Evolutionary conservation across 2,329 filamentous ascomycete genomes (phyloP).

Genomic region (Fusarium haematococcum): DNA sequence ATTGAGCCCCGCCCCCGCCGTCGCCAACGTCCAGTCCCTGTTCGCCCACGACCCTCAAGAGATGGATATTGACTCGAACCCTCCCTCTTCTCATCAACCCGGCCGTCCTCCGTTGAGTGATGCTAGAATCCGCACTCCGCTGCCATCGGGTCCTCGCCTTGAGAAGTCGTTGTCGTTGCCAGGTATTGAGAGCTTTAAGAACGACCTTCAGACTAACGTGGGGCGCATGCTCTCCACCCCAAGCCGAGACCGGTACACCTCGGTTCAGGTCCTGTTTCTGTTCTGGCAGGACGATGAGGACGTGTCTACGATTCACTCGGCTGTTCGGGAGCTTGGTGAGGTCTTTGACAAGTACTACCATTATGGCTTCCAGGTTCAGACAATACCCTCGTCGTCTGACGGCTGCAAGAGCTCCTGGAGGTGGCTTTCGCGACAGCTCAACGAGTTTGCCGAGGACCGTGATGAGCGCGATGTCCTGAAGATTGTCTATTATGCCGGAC

Average conservation of each 20-base stretch:
- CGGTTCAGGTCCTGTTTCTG: constrained; percentile 65
- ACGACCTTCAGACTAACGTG: constrained; percentile 64
- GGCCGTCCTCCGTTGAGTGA: constrained; percentile 58
- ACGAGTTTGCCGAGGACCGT: constrained; percentile 64
- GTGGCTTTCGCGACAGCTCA: constrained; percentile 65
- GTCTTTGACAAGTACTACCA: constrained; percentile 66
- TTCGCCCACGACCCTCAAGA: constrained; percentile 62
- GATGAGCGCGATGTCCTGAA: constrained; percentile 69
- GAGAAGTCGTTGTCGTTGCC: constrained; percentile 64
- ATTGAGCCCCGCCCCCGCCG: constrained; percentile 59
- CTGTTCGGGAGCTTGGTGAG: constrained; percentile 61
- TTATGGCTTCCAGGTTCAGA: constrained; percentile 60
- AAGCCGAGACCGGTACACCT: constrained; percentile 64
- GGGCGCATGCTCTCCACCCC: constrained; percentile 63
- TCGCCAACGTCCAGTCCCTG: constrained; percentile 51
- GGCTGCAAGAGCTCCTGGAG: constrained; percentile 62
- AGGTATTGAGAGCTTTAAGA: constrained; percentile 63
- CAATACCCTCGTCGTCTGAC: constrained; percentile 63
- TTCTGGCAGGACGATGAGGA: constrained; percentile 68
- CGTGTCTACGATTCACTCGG: constrained; percentile 51
- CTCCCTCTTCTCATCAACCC: constrained; percentile 48
- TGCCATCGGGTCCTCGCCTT: constrained; percentile 67
- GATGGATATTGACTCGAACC: constrained; percentile 65
- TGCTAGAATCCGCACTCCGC: constrained; percentile 64
- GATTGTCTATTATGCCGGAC: constrained; percentile 69